These are phyloP conservation scores for Fusarium aywerte DNA, from an alignment of 2,329 filamentous ascomycete genomes.

Conservation along the genomic window DNA sequence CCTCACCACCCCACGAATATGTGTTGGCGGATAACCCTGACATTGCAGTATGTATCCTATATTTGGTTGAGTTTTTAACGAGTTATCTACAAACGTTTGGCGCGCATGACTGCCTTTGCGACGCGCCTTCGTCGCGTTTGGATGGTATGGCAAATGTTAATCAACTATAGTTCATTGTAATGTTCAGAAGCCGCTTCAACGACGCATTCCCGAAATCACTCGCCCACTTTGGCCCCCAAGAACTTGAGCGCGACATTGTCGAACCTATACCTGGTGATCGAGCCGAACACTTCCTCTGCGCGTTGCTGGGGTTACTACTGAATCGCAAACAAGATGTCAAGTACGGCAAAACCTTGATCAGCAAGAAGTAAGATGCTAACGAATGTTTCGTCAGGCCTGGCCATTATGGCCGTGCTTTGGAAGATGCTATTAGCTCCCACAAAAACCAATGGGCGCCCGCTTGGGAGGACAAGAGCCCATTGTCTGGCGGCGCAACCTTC, in stretches of 20 bases:
- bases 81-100: slow-evolving; percentile 46
- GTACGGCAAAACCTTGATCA: slow-evolving; percentile 65
- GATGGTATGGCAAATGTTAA: slow-evolving; percentile 50
- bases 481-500: slow-evolving; percentile 84
- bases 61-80: background rate
- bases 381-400: slow-evolving; percentile 71
- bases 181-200: slow-evolving; percentile 94
- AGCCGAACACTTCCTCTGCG: slow-evolving; percentile 89
- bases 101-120: slow-evolving; percentile 53
- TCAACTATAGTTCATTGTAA: slow-evolving; percentile 87
- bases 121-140: slow-evolving; percentile 66
- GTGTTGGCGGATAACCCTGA: slow-evolving; percentile 90
- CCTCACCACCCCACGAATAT: slow-evolving; percentile 91
- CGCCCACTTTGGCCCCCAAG: slow-evolving; percentile 91
- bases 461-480: slow-evolving; percentile 86
- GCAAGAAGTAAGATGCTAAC: slow-evolving; percentile 24
- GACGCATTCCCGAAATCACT: slow-evolving; percentile 90
- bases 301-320: slow-evolving; percentile 84
- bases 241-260: slow-evolving; percentile 87
- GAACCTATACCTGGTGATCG: slow-evolving; percentile 83
- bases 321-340: slow-evolving; percentile 99
- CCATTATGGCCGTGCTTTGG: slow-evolving; percentile 91
- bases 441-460: slow-evolving; percentile 86
- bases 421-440: slow-evolving; percentile 89
- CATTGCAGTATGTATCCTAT: slow-evolving; percentile 79